These are phyloP conservation scores for Termitomyces sp. DNA, from an alignment of 768 basidiomycete species.

Conservation along the genomic window DNA sequence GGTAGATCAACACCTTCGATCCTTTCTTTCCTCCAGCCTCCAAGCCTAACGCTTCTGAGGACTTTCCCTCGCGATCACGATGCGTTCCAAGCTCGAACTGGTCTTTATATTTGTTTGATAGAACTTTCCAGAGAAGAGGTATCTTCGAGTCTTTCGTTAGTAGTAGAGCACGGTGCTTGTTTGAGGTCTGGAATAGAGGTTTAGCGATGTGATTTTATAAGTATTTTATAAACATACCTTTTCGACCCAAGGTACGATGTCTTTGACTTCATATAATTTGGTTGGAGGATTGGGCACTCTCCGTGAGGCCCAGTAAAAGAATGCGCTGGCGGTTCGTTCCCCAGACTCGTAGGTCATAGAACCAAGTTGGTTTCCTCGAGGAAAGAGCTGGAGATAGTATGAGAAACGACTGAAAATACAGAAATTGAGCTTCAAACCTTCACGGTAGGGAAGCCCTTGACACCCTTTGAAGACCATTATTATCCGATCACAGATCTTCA, in stretches of 20 bases:
- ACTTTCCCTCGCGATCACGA: conserved; percentile 63
- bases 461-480: conserved; percentile 39
- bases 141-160: conserved; percentile 74
- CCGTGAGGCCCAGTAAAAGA: conserved; percentile 76
- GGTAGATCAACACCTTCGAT: conserved; percentile 73
- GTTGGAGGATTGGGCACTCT: conserved; percentile 73
- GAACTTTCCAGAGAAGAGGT: conserved; percentile 78
- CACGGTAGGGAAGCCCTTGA: conserved; percentile 92
- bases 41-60: conserved; percentile 57
- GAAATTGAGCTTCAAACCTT: conserved; percentile 48
- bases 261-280: conserved; percentile 52
- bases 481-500: not conserved
- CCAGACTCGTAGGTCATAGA: conserved; percentile 64
- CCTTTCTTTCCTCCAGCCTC: conserved; percentile 52
- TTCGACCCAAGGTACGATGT: conserved; percentile 67
- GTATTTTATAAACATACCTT: conserved; percentile 45
- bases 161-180: conserved; percentile 58
- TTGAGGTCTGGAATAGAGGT: conserved; percentile 21
- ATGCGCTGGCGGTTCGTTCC: conserved; percentile 67
- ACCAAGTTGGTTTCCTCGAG: conserved; percentile 63
- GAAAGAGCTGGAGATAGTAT: conserved; percentile 57
- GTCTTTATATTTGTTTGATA: conserved; percentile 69
- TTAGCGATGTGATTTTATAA: not conserved
- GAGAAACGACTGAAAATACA: not conserved
- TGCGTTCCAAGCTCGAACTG: conserved; percentile 62